Evolutionary conservation across 768 basidiomycete species (phyloP).

Genomic region (Paxillus involutus): DNA sequence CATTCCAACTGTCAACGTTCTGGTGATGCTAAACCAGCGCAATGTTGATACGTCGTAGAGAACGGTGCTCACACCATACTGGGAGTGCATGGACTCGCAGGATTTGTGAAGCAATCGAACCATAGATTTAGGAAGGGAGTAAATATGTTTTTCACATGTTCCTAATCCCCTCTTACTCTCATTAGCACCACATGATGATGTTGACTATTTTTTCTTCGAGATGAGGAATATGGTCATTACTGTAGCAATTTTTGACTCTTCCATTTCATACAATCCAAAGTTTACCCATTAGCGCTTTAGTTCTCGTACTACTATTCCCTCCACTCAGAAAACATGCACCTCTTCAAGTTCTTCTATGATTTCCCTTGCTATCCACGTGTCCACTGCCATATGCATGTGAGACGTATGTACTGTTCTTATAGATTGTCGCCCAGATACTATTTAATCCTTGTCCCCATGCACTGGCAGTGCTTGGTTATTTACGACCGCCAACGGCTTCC

Average conservation of each 20-base stretch:
- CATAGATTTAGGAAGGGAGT: constrained; percentile 24
- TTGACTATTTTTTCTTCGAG: constrained; percentile 1
- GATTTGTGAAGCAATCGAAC: constrained; percentile 11
- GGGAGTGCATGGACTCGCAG: constrained; percentile 16
- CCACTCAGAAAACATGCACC: background rate
- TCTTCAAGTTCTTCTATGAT: background rate
- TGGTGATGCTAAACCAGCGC: constrained; percentile 7
- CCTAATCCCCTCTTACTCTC: constrained; percentile 8
- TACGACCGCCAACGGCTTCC: too few relatives aligned
- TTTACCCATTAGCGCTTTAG: background rate
- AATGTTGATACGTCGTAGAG: constrained; percentile 9
- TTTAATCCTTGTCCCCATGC: background rate
- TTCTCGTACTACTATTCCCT: background rate
- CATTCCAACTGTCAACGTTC: constrained; percentile 8
- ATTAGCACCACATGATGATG: constrained; percentile 7
- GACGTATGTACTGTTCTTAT: constrained; percentile 1
- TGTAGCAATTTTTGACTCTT: constrained; percentile 9
- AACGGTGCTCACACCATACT: constrained; percentile 15
- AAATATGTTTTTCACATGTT: constrained; percentile 11
- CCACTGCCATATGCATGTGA: background rate
- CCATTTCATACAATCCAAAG: background rate
- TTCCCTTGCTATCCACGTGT: background rate
- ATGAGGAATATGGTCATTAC: constrained; percentile 9
- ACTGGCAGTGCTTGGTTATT: background rate
- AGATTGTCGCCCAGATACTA: constrained; percentile 1